Evolutionary conservation across 2,329 filamentous ascomycete genomes (phyloP).

Genomic region (Penicillium sp.): DNA sequence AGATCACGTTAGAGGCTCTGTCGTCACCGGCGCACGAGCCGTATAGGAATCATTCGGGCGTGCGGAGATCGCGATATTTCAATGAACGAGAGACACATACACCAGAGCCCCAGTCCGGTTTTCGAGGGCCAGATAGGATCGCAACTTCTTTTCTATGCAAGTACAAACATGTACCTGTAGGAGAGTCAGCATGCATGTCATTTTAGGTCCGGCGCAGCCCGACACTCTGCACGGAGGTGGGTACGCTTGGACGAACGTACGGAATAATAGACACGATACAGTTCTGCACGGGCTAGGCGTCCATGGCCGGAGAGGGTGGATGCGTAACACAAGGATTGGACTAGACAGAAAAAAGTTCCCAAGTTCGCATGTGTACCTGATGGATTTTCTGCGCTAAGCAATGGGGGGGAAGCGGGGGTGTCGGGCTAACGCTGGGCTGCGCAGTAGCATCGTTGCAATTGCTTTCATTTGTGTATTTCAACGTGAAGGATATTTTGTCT

Average conservation of each 20-base stretch:
- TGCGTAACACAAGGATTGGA: not conserved
- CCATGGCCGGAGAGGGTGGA: not conserved
- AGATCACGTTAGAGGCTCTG: not conserved
- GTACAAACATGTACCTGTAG: constrained; percentile 3
- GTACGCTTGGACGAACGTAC: not conserved
- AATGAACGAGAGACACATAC: too few species aligned
- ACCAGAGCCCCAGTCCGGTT: too few species aligned
- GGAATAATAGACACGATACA: not conserved
- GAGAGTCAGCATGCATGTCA: constrained; percentile 23
- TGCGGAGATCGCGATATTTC: too few species aligned
- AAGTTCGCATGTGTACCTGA: not conserved
- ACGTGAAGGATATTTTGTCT: not conserved
- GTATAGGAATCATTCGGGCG: not conserved
- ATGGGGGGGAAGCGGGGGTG: constrained; percentile 18
- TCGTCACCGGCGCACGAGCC: not conserved
- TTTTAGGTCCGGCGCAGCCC: constrained; percentile 8
- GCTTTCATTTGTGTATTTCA: not conserved
- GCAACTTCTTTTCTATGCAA: too few species aligned
- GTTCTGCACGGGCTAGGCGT: not conserved
- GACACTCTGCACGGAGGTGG: not conserved
- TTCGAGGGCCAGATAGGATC: too few species aligned
- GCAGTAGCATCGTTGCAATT: constrained; percentile 7
- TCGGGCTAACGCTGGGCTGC: constrained; percentile 13
- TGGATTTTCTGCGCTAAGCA: constrained; percentile 15
- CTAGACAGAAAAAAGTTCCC: not conserved